Percentiles rank a stretch among this genome's conserved stretches.
Conservation (phyloP, 1,284 basidiomycete genomes). For the Omphalotus olearius region DNA sequence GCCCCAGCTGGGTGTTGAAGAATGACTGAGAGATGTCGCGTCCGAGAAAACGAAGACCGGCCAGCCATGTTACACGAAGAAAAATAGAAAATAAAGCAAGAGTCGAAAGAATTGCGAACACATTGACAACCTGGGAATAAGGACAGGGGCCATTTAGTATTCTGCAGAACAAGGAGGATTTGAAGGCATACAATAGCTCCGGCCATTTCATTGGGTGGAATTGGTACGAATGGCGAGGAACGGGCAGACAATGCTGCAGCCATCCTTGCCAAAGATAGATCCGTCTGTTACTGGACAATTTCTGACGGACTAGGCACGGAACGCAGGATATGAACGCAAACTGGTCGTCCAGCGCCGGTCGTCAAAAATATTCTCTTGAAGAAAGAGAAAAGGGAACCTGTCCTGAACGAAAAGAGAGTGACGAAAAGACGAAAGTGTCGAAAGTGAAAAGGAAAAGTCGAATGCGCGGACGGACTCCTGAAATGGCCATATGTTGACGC, state of each 20-base stretch:
- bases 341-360: slow-evolving; percentile 23
- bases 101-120: slow-evolving; percentile 50
- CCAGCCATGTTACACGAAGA: slow-evolving; percentile 39
- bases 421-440: slow-evolving; percentile 21
- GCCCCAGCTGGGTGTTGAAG: slow-evolving; percentile 66
- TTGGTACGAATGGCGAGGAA: slow-evolving; percentile 22
- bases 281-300: neutral
- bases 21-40: slow-evolving; percentile 37
- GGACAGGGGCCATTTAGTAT: neutral
- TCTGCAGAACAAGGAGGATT: neutral
- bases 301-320: slow-evolving; percentile 5
- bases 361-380: slow-evolving; percentile 26
- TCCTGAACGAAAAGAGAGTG: slow-evolving; percentile 32
- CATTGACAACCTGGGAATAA: slow-evolving; percentile 39
- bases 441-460: neutral
- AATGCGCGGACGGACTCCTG: too few relatives aligned
- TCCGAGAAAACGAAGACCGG: slow-evolving; percentile 26
- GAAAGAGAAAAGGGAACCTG: slow-evolving; percentile 36
- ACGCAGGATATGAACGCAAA: slow-evolving; percentile 10
- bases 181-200: slow-evolving; percentile 41
- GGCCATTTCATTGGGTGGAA: slow-evolving; percentile 26
- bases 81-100: slow-evolving; percentile 45
- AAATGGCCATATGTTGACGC: too few relatives aligned
- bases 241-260: neutral
- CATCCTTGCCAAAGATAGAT: slow-evolving; percentile 10